A percentile compares a stretch with the other conserved stretches of the same genome.
Evolutionary conservation across 352 stramenopile species (phyloP).

Genomic region (Salisapilia sapeloensis): DNA sequence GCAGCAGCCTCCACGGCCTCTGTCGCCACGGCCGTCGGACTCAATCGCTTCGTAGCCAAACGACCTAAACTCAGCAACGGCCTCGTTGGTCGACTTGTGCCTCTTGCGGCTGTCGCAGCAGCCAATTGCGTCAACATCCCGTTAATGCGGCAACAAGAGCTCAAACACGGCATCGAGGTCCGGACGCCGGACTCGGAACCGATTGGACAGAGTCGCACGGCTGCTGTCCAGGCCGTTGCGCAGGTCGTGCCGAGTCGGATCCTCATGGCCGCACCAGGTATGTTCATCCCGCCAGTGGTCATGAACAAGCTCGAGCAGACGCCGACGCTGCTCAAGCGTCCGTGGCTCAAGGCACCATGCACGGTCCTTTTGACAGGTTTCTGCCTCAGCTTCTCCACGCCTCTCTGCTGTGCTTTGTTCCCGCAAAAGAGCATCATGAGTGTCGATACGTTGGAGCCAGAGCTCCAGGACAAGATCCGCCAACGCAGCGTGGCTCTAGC

Average conservation of each 20-base stretch:
- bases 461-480: constrained; percentile 37
- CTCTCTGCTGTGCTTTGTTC: constrained; percentile 71
- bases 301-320: constrained; percentile 67
- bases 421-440: constrained; percentile 50
- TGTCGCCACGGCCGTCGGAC: constrained; percentile 51
- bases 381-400: constrained; percentile 58
- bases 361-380: constrained; percentile 58
- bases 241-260: constrained; percentile 78
- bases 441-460: constrained; percentile 36
- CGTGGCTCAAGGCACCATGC: constrained; percentile 37
- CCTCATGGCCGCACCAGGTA: constrained; percentile 72
- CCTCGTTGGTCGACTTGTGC: constrained; percentile 53
- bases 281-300: constrained; percentile 73
- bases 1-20: constrained; percentile 60
- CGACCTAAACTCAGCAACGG: constrained; percentile 34
- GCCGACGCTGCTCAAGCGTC: constrained; percentile 34
- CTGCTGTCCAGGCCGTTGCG: constrained; percentile 52
- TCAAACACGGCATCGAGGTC: constrained; percentile 66
- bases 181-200: constrained; percentile 43
- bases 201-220: constrained; percentile 46
- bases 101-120: constrained; percentile 66
- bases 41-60: constrained; percentile 61
- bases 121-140: constrained; percentile 85
- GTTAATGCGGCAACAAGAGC: constrained; percentile 79
- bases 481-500: constrained; percentile 19